Percentiles rank a stretch among this genome's conserved stretches.
Evolutionary conservation across 192 early-diverging fungal genomes (phyloP).

Genomic region (Mortierella alpina): DNA sequence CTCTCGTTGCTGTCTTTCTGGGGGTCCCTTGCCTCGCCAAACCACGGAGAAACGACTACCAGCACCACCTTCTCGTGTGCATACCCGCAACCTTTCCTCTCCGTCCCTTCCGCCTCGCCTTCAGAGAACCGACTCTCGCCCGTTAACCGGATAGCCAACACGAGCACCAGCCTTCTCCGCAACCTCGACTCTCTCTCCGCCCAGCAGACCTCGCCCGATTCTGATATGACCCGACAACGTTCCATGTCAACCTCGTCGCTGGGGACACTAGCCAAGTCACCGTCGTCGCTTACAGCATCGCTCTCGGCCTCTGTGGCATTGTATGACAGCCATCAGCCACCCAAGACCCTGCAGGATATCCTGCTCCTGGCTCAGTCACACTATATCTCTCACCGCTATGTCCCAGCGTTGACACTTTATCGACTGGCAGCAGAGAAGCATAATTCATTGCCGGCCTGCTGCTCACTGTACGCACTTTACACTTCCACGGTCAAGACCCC

Average conservation of each 20-base stretch:
- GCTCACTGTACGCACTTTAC: constrained; percentile 45
- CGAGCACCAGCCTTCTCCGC: constrained; percentile 9
- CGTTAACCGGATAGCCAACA: background rate
- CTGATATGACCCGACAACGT: constrained; percentile 31
- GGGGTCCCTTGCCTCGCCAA: constrained; percentile 7
- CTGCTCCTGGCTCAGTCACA: constrained; percentile 48
- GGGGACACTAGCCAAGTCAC: constrained; percentile 21
- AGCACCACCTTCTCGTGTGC: constrained; percentile 32
- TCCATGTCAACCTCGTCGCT: constrained; percentile 38
- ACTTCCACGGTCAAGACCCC: constrained; percentile 32
- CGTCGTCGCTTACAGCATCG: constrained; percentile 8
- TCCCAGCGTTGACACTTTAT: constrained; percentile 34
- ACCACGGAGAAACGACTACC: constrained; percentile 18
- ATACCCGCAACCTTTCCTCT: constrained; percentile 30
- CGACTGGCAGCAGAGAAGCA: constrained; percentile 39
- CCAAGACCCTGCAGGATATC: constrained; percentile 42
- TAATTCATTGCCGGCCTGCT: constrained; percentile 40
- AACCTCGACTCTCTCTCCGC: constrained; percentile 20
- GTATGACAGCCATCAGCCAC: constrained; percentile 28
- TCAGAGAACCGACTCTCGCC: background rate
- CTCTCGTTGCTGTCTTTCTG: constrained; percentile 6
- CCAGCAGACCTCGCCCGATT: background rate
- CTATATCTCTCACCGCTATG: constrained; percentile 50
- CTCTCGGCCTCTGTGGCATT: constrained; percentile 26
- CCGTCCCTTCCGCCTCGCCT: background rate